Evolutionary conservation across 1,139 yeast species (phyloP).

Genomic region (Yamadazyma mexicana): DNA sequence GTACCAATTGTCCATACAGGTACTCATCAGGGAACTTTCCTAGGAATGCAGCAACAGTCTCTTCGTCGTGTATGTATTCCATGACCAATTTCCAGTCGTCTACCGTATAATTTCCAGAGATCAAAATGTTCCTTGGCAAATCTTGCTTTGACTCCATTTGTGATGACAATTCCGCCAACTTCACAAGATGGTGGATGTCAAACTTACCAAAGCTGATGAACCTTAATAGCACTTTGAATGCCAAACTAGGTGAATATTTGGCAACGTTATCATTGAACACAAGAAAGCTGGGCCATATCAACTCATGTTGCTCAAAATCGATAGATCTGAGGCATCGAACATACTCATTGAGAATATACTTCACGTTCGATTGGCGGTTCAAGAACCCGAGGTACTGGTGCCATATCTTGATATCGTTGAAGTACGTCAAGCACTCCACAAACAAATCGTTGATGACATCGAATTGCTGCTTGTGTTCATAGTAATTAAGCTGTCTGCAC

Average conservation of each 20-base stretch:
- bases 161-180: conserved; percentile 9
- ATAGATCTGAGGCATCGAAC: conserved; percentile 52
- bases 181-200: conserved; percentile 10
- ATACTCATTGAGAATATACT: conserved; percentile 48
- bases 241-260: conserved; percentile 1
- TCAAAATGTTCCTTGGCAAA: conserved; percentile 1
- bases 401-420: conserved; percentile 58
- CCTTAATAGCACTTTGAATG: conserved; percentile 7
- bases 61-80: conserved; percentile 25
- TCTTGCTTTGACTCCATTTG: neutral
- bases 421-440: conserved; percentile 46
- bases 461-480: conserved; percentile 30
- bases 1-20: conserved; percentile 48
- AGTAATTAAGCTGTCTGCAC: conserved; percentile 20
- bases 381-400: conserved; percentile 50
- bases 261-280: conserved; percentile 48
- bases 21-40: conserved; percentile 61
- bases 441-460: conserved; percentile 41
- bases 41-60: conserved; percentile 15
- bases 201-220: conserved; percentile 12
- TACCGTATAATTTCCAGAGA: neutral
- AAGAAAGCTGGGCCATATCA: conserved; percentile 62
- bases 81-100: conserved; percentile 14
- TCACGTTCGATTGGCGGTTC: conserved; percentile 28
- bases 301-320: conserved; percentile 53